These are phyloP conservation scores for Rhizophagus prolifer DNA, from an alignment of 192 early-diverging fungal species.

Conservation along the genomic window DNA sequence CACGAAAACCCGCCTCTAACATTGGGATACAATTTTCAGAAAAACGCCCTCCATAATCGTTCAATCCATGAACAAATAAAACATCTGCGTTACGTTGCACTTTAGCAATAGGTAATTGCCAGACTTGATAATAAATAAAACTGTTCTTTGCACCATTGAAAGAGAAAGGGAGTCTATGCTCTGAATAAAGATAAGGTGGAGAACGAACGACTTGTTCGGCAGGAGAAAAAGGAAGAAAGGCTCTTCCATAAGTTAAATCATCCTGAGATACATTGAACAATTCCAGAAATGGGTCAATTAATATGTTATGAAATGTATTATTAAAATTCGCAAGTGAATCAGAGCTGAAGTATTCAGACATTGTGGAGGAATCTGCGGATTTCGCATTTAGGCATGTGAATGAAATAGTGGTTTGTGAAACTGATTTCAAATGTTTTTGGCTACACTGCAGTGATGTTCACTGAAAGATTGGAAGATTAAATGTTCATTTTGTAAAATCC, in stretches of 20 bases:
- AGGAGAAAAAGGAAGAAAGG: not conserved
- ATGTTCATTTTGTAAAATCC: too few species aligned
- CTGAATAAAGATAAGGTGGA: constrained; percentile 1
- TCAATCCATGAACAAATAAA: constrained; percentile 17
- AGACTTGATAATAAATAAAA: constrained; percentile 31
- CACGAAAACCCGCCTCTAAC: constrained; percentile 24
- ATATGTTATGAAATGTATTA: not conserved
- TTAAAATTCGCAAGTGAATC: not conserved
- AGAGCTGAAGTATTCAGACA: not conserved
- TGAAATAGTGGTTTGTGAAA: too few species aligned
- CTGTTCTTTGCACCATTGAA: not conserved
- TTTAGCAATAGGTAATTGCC: constrained; percentile 11
- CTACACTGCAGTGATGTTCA: too few species aligned
- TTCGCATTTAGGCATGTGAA: too few species aligned
- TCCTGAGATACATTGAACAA: not conserved
- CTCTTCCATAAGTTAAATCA: constrained; percentile 28
- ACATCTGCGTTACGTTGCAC: constrained; percentile 11
- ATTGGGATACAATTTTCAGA: not conserved
- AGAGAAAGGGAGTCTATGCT: constrained; percentile 12
- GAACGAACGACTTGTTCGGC: constrained; percentile 4
- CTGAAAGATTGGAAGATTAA: too few species aligned
- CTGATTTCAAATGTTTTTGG: too few species aligned
- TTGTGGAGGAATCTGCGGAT: not conserved
- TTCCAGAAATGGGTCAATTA: not conserved
- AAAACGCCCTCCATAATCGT: constrained; percentile 25